Conservation (phyloP, 2,329 filamentous ascomycete genomes). For the Beauveria sp. region DNA sequence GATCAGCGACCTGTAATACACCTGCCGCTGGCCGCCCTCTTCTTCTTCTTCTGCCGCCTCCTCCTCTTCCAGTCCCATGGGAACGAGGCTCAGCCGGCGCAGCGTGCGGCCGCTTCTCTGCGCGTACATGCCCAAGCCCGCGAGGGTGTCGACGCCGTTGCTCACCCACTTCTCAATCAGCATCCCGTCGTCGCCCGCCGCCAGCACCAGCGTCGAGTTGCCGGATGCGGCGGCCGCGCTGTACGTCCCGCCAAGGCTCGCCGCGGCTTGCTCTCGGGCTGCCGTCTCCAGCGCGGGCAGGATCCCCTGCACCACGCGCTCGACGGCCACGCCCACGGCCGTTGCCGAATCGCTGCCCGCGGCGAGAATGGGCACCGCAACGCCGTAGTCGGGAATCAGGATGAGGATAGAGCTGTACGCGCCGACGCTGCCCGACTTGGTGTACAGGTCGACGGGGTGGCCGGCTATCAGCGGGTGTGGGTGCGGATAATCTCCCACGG, state of each 20-base stretch:
- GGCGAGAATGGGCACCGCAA: conserved; percentile 17
- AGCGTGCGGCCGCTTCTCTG: conserved; percentile 3
- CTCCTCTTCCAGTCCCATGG: background rate
- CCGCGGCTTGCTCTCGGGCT: background rate
- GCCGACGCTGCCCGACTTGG: conserved; percentile 25
- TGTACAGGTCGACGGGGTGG: conserved; percentile 26
- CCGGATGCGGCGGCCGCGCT: background rate
- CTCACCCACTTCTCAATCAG: conserved; percentile 11
- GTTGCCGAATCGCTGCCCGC: conserved; percentile 8
- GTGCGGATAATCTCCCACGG: conserved; percentile 28
- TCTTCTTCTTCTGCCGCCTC: background rate
- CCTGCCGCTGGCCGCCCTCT: background rate
- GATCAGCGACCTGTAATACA: background rate
- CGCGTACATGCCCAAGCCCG: conserved; percentile 10
- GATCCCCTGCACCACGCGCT: conserved; percentile 9
- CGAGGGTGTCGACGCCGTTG: conserved; percentile 7
- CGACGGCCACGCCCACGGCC: background rate
- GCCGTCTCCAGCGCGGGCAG: conserved; percentile 10
- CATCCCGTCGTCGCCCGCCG: background rate
- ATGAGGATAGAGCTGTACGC: conserved; percentile 24
- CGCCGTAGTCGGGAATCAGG: conserved; percentile 24
- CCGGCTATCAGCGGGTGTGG: conserved; percentile 20
- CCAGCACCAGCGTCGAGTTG: background rate
- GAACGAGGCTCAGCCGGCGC: background rate
- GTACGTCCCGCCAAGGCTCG: background rate